phyloP scores from a whole-genome alignment of 2,329 filamentous ascomycete species.

The Epichloe typhina region DNA sequence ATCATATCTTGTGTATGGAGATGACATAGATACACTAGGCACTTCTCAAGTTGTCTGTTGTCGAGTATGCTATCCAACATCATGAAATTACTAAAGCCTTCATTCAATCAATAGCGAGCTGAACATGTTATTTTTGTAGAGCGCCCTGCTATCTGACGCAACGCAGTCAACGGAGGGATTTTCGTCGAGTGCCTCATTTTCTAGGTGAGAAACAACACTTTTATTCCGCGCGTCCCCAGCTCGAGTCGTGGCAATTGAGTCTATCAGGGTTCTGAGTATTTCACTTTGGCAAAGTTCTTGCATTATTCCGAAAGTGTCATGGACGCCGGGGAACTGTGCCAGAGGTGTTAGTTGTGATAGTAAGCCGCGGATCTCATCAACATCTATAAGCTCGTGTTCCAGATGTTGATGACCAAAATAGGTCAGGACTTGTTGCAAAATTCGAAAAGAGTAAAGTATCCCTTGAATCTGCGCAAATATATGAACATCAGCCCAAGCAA shows the following conservation, averaged over 20 bases:
- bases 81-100: neutral
- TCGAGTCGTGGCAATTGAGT: neutral
- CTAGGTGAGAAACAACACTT: neutral
- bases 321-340: constrained; percentile 9
- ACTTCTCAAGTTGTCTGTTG: neutral
- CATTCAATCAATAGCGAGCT: neutral
- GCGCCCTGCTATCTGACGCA: neutral
- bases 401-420: neutral
- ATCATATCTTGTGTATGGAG: neutral
- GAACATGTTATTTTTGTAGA: neutral
- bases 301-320: constrained; percentile 3
- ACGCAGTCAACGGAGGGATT: neutral
- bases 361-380: constrained; percentile 7
- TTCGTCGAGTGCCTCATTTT: neutral
- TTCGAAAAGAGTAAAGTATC: constrained; percentile 47
- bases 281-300: neutral
- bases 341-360: constrained; percentile 14
- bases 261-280: neutral
- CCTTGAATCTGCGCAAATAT: constrained; percentile 47
- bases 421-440: constrained; percentile 25
- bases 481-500: constrained; percentile 46
- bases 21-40: neutral
- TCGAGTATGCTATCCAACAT: too few relatives aligned
- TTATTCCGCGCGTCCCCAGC: neutral
- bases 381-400: neutral